These are phyloP conservation scores for Linum tenue DNA, from an alignment of 345 rosid species.

Conservation along the genomic window DNA sequence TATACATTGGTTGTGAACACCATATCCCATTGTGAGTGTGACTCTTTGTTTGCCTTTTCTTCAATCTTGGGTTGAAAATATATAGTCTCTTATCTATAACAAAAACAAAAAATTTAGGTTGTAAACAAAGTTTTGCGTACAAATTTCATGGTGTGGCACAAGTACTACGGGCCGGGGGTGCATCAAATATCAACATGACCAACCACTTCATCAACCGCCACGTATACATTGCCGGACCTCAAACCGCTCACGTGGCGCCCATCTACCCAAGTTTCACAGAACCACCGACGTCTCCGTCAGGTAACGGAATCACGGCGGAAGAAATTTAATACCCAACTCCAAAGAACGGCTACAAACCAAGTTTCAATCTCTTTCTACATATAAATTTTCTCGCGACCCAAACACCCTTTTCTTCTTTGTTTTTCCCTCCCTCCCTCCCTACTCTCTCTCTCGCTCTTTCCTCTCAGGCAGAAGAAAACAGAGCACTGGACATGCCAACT, in stretches of 20 bases:
- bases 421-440: neutral
- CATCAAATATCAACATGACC: no score
- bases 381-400: neutral
- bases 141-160: no score
- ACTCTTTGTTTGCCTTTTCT: no score
- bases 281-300: neutral
- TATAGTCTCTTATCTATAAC: no score
- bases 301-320: neutral
- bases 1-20: no score
- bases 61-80: no score
- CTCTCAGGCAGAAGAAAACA: neutral
- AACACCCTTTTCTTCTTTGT: neutral
- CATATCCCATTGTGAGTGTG: no score
- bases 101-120: no score
- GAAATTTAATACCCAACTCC: constrained; percentile 9
- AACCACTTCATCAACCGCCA: neutral
- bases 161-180: no score
- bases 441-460: neutral
- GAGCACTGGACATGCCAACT: constrained; percentile 21
- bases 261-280: neutral
- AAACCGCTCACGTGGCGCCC: constrained; percentile 6
- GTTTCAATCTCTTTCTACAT: neutral
- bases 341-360: neutral
- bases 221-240: neutral
- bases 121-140: no score